Evolutionary conservation across 495 filamentous ascomycete species (phyloP).

Genomic region (Saxispiralis lemnorum): DNA sequence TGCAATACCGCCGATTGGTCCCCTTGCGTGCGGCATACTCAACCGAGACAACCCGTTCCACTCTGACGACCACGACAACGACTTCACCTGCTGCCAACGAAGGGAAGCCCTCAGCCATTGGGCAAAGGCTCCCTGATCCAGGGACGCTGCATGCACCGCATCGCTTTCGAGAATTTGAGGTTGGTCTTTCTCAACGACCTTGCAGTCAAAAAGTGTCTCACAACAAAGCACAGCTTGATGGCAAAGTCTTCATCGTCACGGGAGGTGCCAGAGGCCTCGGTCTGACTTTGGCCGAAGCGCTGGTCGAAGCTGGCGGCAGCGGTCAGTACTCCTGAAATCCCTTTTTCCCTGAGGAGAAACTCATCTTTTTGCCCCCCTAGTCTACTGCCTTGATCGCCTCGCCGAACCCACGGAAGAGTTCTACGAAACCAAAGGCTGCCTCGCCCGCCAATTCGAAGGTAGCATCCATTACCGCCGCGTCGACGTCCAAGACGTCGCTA

Average conservation of each 20-base stretch:
- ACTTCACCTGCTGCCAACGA: not conserved
- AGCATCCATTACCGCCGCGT: conserved; percentile 42
- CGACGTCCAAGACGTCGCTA: conserved; percentile 42
- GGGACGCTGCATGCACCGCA: not conserved
- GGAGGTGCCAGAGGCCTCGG: conserved; percentile 47
- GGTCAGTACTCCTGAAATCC: conserved; percentile 25
- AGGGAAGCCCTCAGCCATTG: conserved; percentile 2
- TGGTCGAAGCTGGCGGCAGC: conserved; percentile 52
- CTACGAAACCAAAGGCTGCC: conserved; percentile 32
- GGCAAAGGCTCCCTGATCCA: conserved; percentile 6
- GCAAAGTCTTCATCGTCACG: conserved; percentile 42
- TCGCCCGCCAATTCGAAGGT: conserved; percentile 33
- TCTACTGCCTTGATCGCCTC: conserved; percentile 46
- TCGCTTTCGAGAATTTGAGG: conserved; percentile 13
- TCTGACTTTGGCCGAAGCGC: conserved; percentile 46
- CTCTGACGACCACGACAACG: not conserved
- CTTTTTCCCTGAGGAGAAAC: not conserved
- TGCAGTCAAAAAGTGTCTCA: not conserved
- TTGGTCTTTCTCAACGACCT: not conserved
- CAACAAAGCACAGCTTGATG: conserved; percentile 23
- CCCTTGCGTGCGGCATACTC: not conserved
- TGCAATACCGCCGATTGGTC: not conserved
- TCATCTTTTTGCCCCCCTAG: conserved; percentile 19
- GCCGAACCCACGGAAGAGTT: conserved; percentile 30
- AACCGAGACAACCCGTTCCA: not conserved